Base-by-base conservation (phyloP, 1,284 basidiomycete species). In the Sporisorium scitamineum region DNA sequence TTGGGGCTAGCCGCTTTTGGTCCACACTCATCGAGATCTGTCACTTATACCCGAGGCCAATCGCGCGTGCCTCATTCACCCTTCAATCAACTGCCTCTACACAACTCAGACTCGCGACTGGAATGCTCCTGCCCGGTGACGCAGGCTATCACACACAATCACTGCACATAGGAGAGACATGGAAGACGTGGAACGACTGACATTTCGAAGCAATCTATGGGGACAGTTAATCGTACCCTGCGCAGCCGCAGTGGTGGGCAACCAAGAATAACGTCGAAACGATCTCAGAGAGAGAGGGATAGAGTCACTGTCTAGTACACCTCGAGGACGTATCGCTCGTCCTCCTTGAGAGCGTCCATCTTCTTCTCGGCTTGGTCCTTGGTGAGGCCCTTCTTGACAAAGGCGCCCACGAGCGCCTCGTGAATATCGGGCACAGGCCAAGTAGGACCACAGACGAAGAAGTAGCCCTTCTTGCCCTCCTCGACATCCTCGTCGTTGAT, bases 361-460 rank as follows among this genome's bases (percentile, higher is more conserved):
- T 92, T 94, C 67, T 90, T 89, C 64, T 92, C 93, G 2, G 96
- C 97, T 62, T 88, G 86, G 72, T 90, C 88, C 57, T 89, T 87
- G 18, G 90, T 88, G 84, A 91, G 88, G 27, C 91, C 91, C 70
- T 91, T 90, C 84, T 91, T 69, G 41, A 90, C 89, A 70, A 97
- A 88, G 2, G 93, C 91, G 37, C 90, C 90, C 20, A 95, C 91
- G 54, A 99, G 88, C 1, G 95, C 93, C 86, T 96, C 93, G 83
- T 93, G 96, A 16, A 99, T 94, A 83, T 99, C 97, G 6, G 96
- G 95, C 18, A 98, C 95, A 27, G 96, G 96, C 95, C 95, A 97
- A 27, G 95, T 97, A 32, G 95, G 95, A 39, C 97, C 97, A 86
- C 97, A 98, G 55, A 99, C 89, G 87, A 96, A 98, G 87, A 99